phyloP scores from a whole-genome alignment of 73 alveolate genomes.

The Uronychia setigera region DNA sequence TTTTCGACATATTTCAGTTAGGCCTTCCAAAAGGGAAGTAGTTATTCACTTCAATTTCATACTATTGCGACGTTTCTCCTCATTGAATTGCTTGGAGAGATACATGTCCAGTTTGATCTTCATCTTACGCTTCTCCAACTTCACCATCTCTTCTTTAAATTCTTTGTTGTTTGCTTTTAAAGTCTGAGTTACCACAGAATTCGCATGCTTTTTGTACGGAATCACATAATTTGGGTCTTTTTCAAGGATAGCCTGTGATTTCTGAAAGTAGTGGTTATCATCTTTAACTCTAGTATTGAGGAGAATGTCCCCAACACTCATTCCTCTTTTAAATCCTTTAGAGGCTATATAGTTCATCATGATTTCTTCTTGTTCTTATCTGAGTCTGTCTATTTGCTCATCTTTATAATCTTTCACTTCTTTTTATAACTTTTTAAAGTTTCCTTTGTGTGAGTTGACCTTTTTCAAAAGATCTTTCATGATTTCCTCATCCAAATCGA shows the following conservation, averaged over 20 bases:
- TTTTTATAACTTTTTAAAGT: no score
- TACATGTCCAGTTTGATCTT: not conserved
- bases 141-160: not conserved
- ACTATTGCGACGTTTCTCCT: not conserved
- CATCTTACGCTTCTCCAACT: not conserved
- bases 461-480: not conserved
- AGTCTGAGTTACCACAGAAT: not conserved
- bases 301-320: not conserved
- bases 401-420: not conserved
- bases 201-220: not conserved
- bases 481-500: not conserved
- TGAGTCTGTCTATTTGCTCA: not conserved
- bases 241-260: not conserved
- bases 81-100: not conserved
- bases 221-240: not conserved
- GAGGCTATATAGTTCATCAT: not conserved
- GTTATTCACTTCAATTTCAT: no score
- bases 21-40: no score
- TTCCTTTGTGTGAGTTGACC: not conserved
- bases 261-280: not conserved
- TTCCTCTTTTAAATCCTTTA: not conserved
- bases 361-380: not conserved
- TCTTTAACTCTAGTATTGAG: not conserved
- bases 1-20: no score
- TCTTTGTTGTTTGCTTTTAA: not conserved